Evolutionary conservation across 164 flowering plant genomes (phyloP).

Genomic region (Vitis rupestris): DNA sequence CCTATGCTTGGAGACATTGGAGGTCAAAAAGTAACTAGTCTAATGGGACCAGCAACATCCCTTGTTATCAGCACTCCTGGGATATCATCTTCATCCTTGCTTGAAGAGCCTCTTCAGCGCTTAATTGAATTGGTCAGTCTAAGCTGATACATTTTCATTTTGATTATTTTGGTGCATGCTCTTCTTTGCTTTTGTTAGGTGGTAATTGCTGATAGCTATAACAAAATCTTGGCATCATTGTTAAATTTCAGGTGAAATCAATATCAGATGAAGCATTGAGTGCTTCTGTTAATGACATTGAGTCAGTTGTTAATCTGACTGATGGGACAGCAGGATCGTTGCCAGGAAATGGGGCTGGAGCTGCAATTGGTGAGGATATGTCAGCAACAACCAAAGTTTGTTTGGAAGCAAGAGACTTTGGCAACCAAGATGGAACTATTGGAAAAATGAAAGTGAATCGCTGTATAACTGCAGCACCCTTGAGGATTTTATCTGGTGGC

Average conservation of each 20-base stretch:
- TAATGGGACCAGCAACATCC: constrained; percentile 41
- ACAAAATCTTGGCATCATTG: not conserved
- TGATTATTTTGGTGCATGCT: too few relatives aligned
- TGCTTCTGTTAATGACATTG: constrained; percentile 77
- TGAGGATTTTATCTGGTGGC: constrained; percentile 65
- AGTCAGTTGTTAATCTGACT: constrained; percentile 76
- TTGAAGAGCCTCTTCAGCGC: constrained; percentile 83
- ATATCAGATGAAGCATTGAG: constrained; percentile 58
- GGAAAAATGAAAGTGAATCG: constrained; percentile 79
- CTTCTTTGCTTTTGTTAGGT: too few relatives aligned
- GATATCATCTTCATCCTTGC: constrained; percentile 87
- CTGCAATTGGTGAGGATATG: constrained; percentile 93
- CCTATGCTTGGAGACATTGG: constrained; percentile 71
- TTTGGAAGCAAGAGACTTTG: constrained; percentile 69
- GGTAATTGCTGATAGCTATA: too few relatives aligned
- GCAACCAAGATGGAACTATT: constrained; percentile 56
- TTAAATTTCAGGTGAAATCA: constrained; percentile 61
- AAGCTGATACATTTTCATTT: not conserved
- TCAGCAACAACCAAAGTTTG: constrained; percentile 90
- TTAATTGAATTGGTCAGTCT: constrained; percentile 71
- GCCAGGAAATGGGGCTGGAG: constrained; percentile 91
- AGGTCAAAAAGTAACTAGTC: constrained; percentile 42
- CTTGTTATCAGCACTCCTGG: constrained; percentile 93
- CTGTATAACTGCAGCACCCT: constrained; percentile 71
- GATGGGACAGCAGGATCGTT: constrained; percentile 90